A percentile compares a stretch with the other conserved stretches of the same genome.
These are phyloP conservation scores for Populus deltoides DNA, from an alignment of 345 rosid species.

Conservation along the genomic window DNA sequence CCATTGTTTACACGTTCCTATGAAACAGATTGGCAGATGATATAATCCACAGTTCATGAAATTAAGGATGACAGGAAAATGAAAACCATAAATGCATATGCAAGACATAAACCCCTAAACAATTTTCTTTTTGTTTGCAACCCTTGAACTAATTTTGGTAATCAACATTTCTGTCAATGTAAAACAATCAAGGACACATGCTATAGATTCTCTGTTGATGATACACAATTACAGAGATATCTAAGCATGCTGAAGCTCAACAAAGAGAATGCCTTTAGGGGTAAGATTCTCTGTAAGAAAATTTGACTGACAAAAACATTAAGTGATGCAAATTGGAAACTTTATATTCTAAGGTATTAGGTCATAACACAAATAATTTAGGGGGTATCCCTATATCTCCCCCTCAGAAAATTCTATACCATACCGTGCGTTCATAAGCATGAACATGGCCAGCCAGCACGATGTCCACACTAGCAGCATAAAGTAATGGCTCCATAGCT, in stretches of 20 bases:
- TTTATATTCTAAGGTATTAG: neutral
- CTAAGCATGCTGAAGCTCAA: too few relatives aligned
- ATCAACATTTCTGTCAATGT: too few relatives aligned
- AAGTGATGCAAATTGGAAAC: neutral
- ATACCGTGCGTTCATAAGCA: slow-evolving; percentile 92
- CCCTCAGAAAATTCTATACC: neutral
- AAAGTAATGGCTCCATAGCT: slow-evolving; percentile 79
- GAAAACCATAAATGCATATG: neutral
- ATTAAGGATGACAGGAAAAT: neutral
- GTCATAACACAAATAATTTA: neutral
- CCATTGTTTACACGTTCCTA: slow-evolving; percentile 75
- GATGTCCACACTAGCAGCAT: slow-evolving; percentile 73
- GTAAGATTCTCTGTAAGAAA: neutral
- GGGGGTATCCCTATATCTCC: neutral
- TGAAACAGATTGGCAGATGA: slow-evolving; percentile 17
- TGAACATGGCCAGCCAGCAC: slow-evolving; percentile 88
- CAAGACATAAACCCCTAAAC: neutral
- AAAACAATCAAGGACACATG: too few relatives aligned
- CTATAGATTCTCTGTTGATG: too few relatives aligned
- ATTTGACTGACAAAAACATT: neutral
- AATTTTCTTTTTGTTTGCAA: neutral
- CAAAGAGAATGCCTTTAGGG: neutral
- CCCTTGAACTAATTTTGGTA: too few relatives aligned
- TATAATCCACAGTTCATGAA: slow-evolving; percentile 12
- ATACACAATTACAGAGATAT: too few relatives aligned